Conservation (phyloP, 208 protist species). For the Zelonia costaricensis region DNA sequence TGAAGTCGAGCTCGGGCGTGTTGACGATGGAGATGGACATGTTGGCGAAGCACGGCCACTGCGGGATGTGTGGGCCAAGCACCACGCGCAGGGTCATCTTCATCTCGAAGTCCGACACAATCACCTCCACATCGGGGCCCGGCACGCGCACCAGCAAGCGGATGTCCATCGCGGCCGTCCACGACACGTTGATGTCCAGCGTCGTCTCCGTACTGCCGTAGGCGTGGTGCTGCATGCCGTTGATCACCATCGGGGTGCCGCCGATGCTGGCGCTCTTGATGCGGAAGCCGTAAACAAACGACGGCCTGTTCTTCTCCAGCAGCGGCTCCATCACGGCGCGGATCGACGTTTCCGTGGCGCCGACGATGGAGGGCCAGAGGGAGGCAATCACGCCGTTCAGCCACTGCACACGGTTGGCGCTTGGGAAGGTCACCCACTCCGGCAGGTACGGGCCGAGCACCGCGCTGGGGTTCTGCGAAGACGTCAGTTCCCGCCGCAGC, state of each 20-base stretch:
- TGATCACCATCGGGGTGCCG: conserved; percentile 47
- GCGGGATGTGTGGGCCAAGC: conserved; percentile 59
- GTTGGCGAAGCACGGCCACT: conserved; percentile 77
- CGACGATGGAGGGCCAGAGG: conserved; percentile 63
- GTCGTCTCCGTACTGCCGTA: conserved; percentile 52
- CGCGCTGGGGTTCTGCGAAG: conserved; percentile 37
- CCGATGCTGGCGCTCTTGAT: conserved; percentile 57
- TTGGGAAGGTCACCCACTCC: conserved; percentile 76
- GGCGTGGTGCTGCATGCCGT: conserved; percentile 64
- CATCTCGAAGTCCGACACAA: conserved; percentile 55
- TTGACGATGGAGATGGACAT: conserved; percentile 63
- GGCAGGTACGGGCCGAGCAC: conserved; percentile 62
- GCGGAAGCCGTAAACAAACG: conserved; percentile 50
- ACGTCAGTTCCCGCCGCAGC: conserved; percentile 37
- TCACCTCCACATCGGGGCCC: conserved; percentile 68
- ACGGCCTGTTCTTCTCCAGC: conserved; percentile 52
- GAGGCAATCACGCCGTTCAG: conserved; percentile 56
- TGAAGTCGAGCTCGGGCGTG: conserved; percentile 60
- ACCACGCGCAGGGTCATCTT: conserved; percentile 58
- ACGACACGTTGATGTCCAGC: conserved; percentile 67
- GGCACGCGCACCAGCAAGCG: conserved; percentile 54
- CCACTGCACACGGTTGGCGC: conserved; percentile 64
- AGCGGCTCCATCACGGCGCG: conserved; percentile 39
- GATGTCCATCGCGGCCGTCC: conserved; percentile 71
- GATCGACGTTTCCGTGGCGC: conserved; percentile 51